A percentile compares a stretch with the other conserved stretches of the same genome.
Evolutionary conservation across 805 yeast genomes (phyloP).

Genomic region (Saturnispora quitensis): DNA sequence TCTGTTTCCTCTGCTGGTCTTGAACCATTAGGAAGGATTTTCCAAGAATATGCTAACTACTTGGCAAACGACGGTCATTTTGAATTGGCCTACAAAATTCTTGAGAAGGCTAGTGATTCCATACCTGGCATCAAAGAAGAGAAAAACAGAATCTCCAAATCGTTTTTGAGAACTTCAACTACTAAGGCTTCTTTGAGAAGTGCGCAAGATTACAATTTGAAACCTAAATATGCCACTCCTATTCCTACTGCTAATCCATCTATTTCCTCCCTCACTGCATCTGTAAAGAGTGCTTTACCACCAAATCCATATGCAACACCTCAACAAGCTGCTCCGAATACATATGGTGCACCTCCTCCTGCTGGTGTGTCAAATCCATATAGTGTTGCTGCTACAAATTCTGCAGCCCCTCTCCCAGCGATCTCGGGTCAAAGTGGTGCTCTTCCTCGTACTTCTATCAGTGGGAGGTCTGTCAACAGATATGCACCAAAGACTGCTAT

Average conservation of each 20-base stretch:
- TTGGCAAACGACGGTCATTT: constrained; percentile 78
- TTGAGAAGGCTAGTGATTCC: constrained; percentile 63
- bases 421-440: neutral
- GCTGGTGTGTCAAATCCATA: neutral
- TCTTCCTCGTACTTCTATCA: constrained; percentile 5
- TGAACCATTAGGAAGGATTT: constrained; percentile 45
- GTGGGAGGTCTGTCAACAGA: constrained; percentile 23
- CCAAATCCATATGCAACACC: constrained; percentile 14
- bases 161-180: constrained; percentile 30
- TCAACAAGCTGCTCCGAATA: neutral
- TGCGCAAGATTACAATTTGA: constrained; percentile 1
- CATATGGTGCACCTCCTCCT: constrained; percentile 8
- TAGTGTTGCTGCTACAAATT: constrained; percentile 10
- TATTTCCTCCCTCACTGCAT: constrained; percentile 4
- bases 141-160: constrained; percentile 69
- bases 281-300: constrained; percentile 5
- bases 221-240: neutral
- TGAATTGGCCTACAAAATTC: constrained; percentile 65
- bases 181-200: constrained; percentile 7
- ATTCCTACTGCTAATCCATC: constrained; percentile 6
- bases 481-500: constrained; percentile 30
- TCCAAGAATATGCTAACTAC: constrained; percentile 73
- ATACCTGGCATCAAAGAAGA: constrained; percentile 63
- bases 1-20: constrained; percentile 34
- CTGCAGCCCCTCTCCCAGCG: constrained; percentile 24